Evolutionary conservation across 495 filamentous ascomycete genomes (phyloP).

Genomic region (Penicillium psychrofluorescens): DNA sequence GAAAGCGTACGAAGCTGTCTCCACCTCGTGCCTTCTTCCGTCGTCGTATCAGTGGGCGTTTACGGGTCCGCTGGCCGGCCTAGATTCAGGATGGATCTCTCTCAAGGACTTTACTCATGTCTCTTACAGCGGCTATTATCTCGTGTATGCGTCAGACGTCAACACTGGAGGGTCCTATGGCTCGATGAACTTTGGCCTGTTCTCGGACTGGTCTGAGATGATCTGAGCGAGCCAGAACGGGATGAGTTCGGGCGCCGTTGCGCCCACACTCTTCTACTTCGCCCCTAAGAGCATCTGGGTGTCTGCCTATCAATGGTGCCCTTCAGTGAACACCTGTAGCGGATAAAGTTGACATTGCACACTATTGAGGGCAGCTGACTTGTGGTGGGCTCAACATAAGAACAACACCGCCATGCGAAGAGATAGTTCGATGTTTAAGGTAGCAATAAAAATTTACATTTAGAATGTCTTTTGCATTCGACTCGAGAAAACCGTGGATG

Average conservation of each 20-base stretch:
- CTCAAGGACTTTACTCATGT: slow-evolving; percentile 55
- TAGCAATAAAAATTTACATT: too few relatives aligned
- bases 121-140: slow-evolving; percentile 44
- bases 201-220: slow-evolving; percentile 50
- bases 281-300: slow-evolving; percentile 52
- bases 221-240: slow-evolving; percentile 42
- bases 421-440: too few relatives aligned
- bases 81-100: slow-evolving; percentile 43
- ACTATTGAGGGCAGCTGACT: too few relatives aligned
- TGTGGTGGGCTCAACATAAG: too few relatives aligned
- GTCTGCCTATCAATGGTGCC: slow-evolving; percentile 58
- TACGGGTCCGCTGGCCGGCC: slow-evolving; percentile 36
- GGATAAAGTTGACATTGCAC: too few relatives aligned
- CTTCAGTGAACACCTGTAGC: too few relatives aligned
- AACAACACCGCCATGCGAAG: too few relatives aligned
- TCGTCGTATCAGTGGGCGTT: slow-evolving; percentile 51
- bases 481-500: too few relatives aligned
- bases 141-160: slow-evolving; percentile 45
- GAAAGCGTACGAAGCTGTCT: neutral
- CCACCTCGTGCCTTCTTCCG: slow-evolving; percentile 40
- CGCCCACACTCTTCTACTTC: slow-evolving; percentile 57
- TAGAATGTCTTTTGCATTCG: too few relatives aligned
- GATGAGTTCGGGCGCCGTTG: slow-evolving; percentile 44
- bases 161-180: slow-evolving; percentile 35
- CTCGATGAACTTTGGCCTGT: slow-evolving; percentile 50